Percentiles rank a stretch among this genome's conserved stretches.
Evolutionary conservation across 768 basidiomycete species (phyloP).

Genomic region (Xanthoconium stramineum): DNA sequence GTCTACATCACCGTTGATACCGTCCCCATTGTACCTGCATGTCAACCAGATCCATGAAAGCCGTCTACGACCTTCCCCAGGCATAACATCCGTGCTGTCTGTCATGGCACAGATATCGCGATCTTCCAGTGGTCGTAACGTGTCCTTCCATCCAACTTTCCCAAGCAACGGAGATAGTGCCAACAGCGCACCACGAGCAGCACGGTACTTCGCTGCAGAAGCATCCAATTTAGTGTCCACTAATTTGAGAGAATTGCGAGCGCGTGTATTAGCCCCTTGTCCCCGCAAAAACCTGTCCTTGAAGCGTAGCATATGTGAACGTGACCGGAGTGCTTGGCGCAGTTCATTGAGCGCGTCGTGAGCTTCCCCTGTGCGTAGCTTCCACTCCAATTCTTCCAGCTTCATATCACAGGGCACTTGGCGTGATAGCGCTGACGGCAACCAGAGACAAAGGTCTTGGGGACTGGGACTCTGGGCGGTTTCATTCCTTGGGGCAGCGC

Average conservation of each 20-base stretch:
- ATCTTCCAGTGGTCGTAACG: background rate
- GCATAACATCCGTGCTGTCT: background rate
- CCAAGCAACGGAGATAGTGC: background rate
- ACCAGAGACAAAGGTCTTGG: background rate
- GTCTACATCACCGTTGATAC: background rate
- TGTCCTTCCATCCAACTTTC: background rate
- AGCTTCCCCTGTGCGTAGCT: background rate
- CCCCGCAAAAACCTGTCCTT: background rate
- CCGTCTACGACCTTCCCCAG: background rate
- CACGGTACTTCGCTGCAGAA: background rate
- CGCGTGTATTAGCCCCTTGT: background rate
- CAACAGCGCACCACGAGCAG: background rate
- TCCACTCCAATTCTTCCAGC: background rate
- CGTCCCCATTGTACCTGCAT: background rate
- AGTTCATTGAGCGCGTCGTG: background rate
- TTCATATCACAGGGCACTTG: background rate
- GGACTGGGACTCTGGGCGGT: background rate
- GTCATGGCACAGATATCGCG: background rate
- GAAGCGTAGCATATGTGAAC: background rate
- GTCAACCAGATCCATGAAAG: slow-evolving; percentile 3
- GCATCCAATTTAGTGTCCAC: background rate
- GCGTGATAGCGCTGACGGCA: background rate
- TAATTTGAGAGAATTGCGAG: background rate
- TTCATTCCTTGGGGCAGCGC: background rate
- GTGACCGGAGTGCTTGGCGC: background rate